A percentile compares a stretch with the other conserved stretches of the same genome.
Conservation (phyloP, 1,284 basidiomycete genomes). For the Cystobasidium sp. region DNA sequence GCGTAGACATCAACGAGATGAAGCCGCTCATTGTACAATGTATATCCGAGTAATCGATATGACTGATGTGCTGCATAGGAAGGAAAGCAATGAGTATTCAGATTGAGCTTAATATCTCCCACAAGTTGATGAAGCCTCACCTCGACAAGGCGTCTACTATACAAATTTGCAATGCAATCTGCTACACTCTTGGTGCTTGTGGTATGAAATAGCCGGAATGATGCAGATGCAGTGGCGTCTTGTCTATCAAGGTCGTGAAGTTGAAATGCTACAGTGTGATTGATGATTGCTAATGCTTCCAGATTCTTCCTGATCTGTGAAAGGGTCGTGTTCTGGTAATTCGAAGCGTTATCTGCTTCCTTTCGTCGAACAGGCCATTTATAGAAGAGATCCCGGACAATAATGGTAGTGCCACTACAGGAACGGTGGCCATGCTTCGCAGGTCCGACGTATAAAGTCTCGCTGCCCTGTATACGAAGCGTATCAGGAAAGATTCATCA, state of each 20-base stretch:
- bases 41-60: not conserved
- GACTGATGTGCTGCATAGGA: not conserved
- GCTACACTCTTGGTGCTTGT: not conserved
- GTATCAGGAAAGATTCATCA: not conserved
- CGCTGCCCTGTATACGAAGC: slow-evolving; percentile 63
- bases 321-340: slow-evolving; percentile 62
- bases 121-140: not conserved
- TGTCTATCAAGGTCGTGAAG: slow-evolving; percentile 63
- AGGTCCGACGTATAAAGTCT: slow-evolving; percentile 70
- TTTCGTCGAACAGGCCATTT: slow-evolving; percentile 70
- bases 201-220: not conserved
- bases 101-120: not conserved
- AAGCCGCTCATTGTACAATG: slow-evolving; percentile 45
- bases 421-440: slow-evolving; percentile 73
- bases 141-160: slow-evolving; percentile 1
- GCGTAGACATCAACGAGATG: slow-evolving; percentile 46
- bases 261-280: slow-evolving; percentile 70
- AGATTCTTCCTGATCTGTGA: slow-evolving; percentile 71
- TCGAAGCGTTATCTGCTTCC: slow-evolving; percentile 44
- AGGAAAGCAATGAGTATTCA: slow-evolving; percentile 21
- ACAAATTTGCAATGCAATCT: not conserved
- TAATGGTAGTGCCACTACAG: slow-evolving; percentile 73
- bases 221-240: not conserved
- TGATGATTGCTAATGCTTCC: slow-evolving; percentile 72
- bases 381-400: slow-evolving; percentile 81